A percentile compares a stretch with the other conserved stretches of the same genome.
Conservation (phyloP, 2,329 filamentous ascomycete genomes). For the Zopfia rhizophila region DNA sequence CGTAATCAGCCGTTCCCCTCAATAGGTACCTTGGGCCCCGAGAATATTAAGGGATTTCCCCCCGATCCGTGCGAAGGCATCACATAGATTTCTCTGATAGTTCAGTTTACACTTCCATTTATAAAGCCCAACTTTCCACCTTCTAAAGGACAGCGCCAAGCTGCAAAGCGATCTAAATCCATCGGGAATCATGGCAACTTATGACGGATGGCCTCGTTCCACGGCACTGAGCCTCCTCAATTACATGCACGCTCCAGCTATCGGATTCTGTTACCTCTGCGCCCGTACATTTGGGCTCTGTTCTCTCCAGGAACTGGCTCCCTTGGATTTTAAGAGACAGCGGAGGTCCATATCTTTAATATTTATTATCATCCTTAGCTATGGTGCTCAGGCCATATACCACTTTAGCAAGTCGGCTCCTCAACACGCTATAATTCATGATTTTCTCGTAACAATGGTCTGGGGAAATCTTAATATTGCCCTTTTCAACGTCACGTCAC, state of each 20-base stretch:
- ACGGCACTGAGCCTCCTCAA: slow-evolving; percentile 42
- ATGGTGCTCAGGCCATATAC: slow-evolving; percentile 45
- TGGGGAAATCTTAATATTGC: slow-evolving; percentile 41
- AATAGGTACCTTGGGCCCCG: too few species aligned
- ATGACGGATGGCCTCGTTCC: too few species aligned
- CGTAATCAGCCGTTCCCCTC: too few species aligned
- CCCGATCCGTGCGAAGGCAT: too few species aligned
- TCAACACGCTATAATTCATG: slow-evolving; percentile 45
- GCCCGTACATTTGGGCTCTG: slow-evolving; percentile 39
- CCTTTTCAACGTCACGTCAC: slow-evolving; percentile 31
- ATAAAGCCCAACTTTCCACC: too few species aligned
- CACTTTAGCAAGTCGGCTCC: slow-evolving; percentile 45
- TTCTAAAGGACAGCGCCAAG: too few species aligned
- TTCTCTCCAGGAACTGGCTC: slow-evolving; percentile 41
- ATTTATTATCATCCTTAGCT: slow-evolving; percentile 31
- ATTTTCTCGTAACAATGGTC: slow-evolving; percentile 46
- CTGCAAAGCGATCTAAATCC: too few species aligned
- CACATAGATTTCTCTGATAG: too few species aligned
- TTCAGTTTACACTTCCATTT: too few species aligned
- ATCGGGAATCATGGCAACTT: too few species aligned
- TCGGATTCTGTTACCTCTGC: slow-evolving; percentile 44
- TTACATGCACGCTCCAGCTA: slow-evolving; percentile 45
- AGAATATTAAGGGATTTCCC: too few species aligned
- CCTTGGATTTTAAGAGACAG: slow-evolving; percentile 34
- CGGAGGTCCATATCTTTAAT: slow-evolving; percentile 30